Conservation (phyloP, 257 asterid species). For the Perilla frutescens region DNA sequence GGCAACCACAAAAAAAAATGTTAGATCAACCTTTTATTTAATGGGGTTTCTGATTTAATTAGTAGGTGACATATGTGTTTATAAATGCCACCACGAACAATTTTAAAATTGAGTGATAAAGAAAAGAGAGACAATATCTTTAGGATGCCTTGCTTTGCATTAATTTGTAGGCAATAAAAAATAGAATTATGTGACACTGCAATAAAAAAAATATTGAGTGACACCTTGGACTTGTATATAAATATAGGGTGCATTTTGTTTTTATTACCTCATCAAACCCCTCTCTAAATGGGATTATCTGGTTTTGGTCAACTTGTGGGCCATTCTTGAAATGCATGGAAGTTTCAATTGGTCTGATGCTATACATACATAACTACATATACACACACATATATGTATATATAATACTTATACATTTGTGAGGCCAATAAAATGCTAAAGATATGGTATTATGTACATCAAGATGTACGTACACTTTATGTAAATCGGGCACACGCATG, state of each 20-base stretch:
- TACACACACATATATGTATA: background rate
- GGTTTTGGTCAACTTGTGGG: slow-evolving; percentile 50
- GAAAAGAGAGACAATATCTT: slow-evolving; percentile 31
- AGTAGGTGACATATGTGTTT: slow-evolving; percentile 26
- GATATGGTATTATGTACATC: no score
- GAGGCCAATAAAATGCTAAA: no score
- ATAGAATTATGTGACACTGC: slow-evolving; percentile 19
- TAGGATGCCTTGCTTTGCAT: background rate
- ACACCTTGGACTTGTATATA: slow-evolving; percentile 41
- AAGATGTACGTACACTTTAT: no score
- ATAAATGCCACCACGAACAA: slow-evolving; percentile 31
- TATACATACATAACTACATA: background rate
- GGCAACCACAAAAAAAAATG: slow-evolving; percentile 27
- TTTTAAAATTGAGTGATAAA: background rate
- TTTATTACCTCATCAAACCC: slow-evolving; percentile 39
- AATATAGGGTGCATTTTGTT: slow-evolving; percentile 36
- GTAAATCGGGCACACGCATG: no score
- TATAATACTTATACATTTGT: no score
- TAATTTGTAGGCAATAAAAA: background rate
- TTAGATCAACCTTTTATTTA: background rate
- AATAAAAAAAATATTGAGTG: slow-evolving; percentile 15
- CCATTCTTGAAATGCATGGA: slow-evolving; percentile 34
- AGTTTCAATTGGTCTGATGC: slow-evolving; percentile 36
- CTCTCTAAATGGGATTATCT: slow-evolving; percentile 35
- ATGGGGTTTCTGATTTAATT: background rate